A percentile compares a stretch with the other conserved stretches of the same genome.
These are phyloP conservation scores for Bipolaris oryzae DNA, from an alignment of 2,329 filamentous ascomycete species.

Conservation along the genomic window DNA sequence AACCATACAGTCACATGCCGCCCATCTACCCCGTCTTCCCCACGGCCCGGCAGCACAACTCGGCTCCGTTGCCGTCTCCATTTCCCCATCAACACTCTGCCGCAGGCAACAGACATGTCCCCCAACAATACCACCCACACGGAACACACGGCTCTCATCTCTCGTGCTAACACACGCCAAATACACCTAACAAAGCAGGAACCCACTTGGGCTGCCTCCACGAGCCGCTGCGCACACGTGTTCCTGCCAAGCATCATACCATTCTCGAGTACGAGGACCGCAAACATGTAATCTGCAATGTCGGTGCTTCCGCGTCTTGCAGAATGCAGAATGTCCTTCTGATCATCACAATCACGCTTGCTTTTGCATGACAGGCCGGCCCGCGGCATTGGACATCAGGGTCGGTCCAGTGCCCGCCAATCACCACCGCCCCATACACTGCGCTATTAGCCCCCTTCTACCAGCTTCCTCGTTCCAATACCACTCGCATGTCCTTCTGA, in stretches of 20 bases:
- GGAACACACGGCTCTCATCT: constrained; percentile 10
- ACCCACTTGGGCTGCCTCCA: constrained; percentile 4
- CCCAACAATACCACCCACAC: constrained; percentile 4
- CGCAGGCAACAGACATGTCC: not conserved
- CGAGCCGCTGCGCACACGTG: not conserved
- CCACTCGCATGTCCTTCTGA: constrained; percentile 7
- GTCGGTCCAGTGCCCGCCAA: constrained; percentile 9
- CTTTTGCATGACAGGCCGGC: constrained; percentile 3
- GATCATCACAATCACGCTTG: constrained; percentile 11
- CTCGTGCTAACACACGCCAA: constrained; percentile 9
- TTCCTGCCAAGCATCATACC: constrained; percentile 9
- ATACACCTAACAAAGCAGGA: not conserved
- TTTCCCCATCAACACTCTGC: constrained; percentile 3
- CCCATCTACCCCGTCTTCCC: not conserved
- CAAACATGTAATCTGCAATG: not conserved
- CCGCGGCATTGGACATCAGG: constrained; percentile 3
- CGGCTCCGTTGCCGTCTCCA: constrained; percentile 9
- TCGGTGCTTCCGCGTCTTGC: constrained; percentile 12
- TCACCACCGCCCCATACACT: not conserved
- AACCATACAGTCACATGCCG: not conserved
- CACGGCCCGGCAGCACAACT: constrained; percentile 3
- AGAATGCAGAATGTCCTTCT: constrained; percentile 3
- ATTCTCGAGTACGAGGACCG: not conserved
- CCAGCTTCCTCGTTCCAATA: constrained; percentile 6
- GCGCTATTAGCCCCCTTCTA: constrained; percentile 1